phyloP scores from a whole-genome alignment of 306 rosid species.

The Trifolium pratense region DNA sequence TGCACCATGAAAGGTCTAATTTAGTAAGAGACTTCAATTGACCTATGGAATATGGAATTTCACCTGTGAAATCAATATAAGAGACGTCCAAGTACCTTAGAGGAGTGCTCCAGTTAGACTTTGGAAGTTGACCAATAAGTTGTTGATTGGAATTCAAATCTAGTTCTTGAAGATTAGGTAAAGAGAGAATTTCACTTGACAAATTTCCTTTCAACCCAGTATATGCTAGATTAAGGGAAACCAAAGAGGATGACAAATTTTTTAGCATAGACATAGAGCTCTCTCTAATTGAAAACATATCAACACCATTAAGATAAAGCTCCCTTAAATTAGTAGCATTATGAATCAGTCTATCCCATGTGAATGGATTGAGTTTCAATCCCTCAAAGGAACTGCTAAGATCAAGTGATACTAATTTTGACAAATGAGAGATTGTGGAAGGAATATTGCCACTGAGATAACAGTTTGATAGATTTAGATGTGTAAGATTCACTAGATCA shows the following conservation, averaged over 20 bases:
- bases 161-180: constrained; percentile 20
- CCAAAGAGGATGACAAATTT: constrained; percentile 43
- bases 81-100: not conserved
- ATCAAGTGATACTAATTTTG: constrained; percentile 45
- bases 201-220: constrained; percentile 19
- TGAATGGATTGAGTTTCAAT: not conserved
- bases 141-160: rapidly evolving
- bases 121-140: constrained; percentile 24
- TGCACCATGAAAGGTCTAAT: rapidly evolving
- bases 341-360: constrained; percentile 36
- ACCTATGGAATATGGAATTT: constrained; percentile 7
- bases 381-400: not conserved
- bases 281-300: constrained; percentile 11
- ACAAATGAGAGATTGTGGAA: constrained; percentile 42
- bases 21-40: not conserved
- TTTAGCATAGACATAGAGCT: constrained; percentile 19
- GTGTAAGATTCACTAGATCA: no score
- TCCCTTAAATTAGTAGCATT: constrained; percentile 33
- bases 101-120: constrained; percentile 31
- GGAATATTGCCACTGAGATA: constrained; percentile 3
- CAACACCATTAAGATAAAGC: not conserved
- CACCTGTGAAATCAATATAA: not conserved
- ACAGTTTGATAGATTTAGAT: no score
- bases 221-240: not conserved
- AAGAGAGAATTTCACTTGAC: not conserved